Percentiles rank a stretch among this genome's conserved stretches.
Conservation (phyloP, 805 yeast genomes). For the Maudiozyma barnettii region DNA sequence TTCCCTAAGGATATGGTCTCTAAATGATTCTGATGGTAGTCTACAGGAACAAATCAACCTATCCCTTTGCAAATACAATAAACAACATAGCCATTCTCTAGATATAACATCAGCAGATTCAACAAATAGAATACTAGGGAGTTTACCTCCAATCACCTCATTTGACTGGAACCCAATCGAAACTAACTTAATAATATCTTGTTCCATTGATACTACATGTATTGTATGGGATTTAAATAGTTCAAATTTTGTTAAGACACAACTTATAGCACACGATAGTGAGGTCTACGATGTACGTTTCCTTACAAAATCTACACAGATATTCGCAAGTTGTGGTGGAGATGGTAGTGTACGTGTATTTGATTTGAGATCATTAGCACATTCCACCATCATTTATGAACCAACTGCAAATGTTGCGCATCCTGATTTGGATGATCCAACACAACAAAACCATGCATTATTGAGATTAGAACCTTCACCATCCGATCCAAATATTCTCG, state of each 20-base stretch:
- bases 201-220: constrained; percentile 92
- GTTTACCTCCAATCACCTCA: constrained; percentile 80
- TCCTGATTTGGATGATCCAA: background rate
- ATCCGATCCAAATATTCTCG: constrained; percentile 71
- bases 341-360: constrained; percentile 93
- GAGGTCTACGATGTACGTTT: constrained; percentile 92
- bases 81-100: constrained; percentile 24
- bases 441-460: constrained; percentile 43
- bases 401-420: constrained; percentile 33
- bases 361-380: constrained; percentile 81
- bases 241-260: constrained; percentile 65
- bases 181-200: constrained; percentile 63
- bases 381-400: constrained; percentile 90
- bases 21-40: constrained; percentile 18
- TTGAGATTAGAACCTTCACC: constrained; percentile 71
- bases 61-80: constrained; percentile 35
- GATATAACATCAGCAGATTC: background rate
- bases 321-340: constrained; percentile 88
- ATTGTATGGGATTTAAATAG: constrained; percentile 75
- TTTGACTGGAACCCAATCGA: constrained; percentile 85
- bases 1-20: constrained; percentile 26
- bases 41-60: constrained; percentile 35
- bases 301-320: constrained; percentile 53
- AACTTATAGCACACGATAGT: constrained; percentile 90
- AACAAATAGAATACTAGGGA: constrained; percentile 14